Evolutionary conservation across 2,329 filamentous ascomycete species (phyloP).

Genomic region (Aspergillus quadrilineatus): DNA sequence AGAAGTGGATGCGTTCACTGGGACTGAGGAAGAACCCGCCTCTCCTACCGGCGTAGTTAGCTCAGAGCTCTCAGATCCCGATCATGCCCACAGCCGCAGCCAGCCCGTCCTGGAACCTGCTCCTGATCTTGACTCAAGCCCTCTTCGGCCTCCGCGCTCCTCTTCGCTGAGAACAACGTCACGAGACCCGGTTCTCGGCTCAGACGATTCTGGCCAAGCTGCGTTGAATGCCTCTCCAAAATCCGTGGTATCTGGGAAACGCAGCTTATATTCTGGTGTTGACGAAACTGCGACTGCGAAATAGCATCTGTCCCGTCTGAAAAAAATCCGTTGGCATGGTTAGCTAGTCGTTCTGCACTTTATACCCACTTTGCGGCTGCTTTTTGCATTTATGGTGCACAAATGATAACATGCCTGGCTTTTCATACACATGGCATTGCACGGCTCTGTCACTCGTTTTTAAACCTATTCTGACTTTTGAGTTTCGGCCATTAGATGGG

Average conservation of each 20-base stretch:
- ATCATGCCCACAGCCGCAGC: conserved; percentile 19
- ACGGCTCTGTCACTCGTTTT: conserved; percentile 1
- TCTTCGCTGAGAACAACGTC: conserved; percentile 34
- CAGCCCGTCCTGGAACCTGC: conserved; percentile 32
- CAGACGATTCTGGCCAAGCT: conserved; percentile 4
- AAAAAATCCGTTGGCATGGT: conserved; percentile 11
- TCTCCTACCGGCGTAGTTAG: conserved; percentile 23
- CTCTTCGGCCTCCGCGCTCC: conserved; percentile 38
- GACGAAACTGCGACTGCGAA: not conserved
- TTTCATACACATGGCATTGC: not conserved
- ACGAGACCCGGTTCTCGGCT: conserved; percentile 16
- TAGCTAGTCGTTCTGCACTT: conserved; percentile 7
- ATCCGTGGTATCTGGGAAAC: conserved; percentile 16
- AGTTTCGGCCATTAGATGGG: not conserved
- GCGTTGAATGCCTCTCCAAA: conserved; percentile 15
- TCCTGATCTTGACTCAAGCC: conserved; percentile 32
- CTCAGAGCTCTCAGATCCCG: conserved; percentile 11
- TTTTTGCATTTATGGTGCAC: conserved; percentile 15
- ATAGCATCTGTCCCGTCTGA: conserved; percentile 11
- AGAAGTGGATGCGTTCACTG: conserved; percentile 43
- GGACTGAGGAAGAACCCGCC: conserved; percentile 29
- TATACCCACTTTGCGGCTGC: conserved; percentile 23
- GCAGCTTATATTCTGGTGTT: not conserved
- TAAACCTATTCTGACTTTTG: conserved; percentile 4
- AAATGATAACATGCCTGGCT: conserved; percentile 12